Evolutionary conservation across 768 basidiomycete species (phyloP).

Genomic region (Suillus plorans): DNA sequence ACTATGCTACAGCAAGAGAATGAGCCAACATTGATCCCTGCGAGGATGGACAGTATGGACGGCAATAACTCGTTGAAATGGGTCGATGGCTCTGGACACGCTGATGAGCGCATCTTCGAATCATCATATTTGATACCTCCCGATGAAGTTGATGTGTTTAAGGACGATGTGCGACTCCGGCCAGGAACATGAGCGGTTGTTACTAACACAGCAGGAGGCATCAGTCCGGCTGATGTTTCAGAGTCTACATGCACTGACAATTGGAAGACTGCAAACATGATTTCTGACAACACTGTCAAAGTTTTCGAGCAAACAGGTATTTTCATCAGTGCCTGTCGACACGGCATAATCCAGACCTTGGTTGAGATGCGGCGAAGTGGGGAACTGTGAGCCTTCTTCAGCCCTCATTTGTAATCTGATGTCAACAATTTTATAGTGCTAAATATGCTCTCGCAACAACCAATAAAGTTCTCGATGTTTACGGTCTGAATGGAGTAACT

Average conservation of each 20-base stretch:
- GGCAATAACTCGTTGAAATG: conserved; percentile 36
- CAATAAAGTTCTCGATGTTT: conserved; percentile 22
- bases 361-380: conserved; percentile 36
- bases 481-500: conserved; percentile 10
- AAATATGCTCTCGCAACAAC: conserved; percentile 14
- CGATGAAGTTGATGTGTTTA: conserved; percentile 28
- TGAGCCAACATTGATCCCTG: conserved; percentile 27
- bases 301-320: conserved; percentile 38
- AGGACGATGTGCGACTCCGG: conserved; percentile 11
- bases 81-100: conserved; percentile 19
- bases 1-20: conserved; percentile 9
- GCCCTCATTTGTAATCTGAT: not conserved
- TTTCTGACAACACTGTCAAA: conserved; percentile 33
- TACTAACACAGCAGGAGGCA: not conserved
- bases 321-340: conserved; percentile 35
- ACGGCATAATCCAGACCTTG: conserved; percentile 31
- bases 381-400: conserved; percentile 27
- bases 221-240: not conserved
- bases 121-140: conserved; percentile 27
- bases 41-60: conserved; percentile 30
- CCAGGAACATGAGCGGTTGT: not conserved
- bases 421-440: conserved; percentile 13
- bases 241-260: conserved; percentile 25
- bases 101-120: conserved; percentile 18
- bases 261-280: conserved; percentile 32